These are phyloP conservation scores for Phanerochaete sordida DNA, from an alignment of 768 basidiomycete species.

Conservation along the genomic window DNA sequence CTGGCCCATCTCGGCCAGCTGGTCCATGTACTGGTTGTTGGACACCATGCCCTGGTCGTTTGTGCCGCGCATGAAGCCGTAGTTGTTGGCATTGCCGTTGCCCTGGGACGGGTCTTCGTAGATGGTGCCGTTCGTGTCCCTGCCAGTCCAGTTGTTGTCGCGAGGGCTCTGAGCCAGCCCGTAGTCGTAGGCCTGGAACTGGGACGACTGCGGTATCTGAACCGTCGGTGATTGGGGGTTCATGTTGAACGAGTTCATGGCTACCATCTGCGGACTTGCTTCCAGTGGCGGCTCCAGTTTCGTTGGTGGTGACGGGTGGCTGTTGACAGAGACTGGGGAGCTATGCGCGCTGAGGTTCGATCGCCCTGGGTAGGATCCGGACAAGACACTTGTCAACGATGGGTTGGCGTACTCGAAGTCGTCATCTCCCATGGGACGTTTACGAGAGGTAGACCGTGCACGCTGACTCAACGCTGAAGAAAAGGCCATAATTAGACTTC, in stretches of 20 bases:
- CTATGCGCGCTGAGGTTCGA: constrained; percentile 61
- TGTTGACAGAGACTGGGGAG: constrained; percentile 68
- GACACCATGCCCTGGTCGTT: not conserved
- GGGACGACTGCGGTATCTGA: constrained; percentile 40
- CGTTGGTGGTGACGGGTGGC: constrained; percentile 65
- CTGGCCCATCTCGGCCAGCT: not conserved
- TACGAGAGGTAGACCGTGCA: constrained; percentile 73
- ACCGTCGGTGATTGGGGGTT: constrained; percentile 49
- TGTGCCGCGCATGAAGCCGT: not conserved
- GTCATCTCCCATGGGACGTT: constrained; percentile 66
- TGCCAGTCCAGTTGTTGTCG: constrained; percentile 19
- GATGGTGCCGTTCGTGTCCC: constrained; percentile 17
- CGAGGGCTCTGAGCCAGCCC: constrained; percentile 29
- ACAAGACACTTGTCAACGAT: constrained; percentile 35
- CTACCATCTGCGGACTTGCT: constrained; percentile 50
- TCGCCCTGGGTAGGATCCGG: constrained; percentile 29
- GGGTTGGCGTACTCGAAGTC: constrained; percentile 30
- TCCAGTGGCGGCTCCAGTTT: constrained; percentile 48
- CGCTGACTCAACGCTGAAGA: constrained; percentile 36
- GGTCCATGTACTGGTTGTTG: constrained; percentile 1
- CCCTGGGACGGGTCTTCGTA: constrained; percentile 20
- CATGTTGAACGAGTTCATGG: constrained; percentile 37
- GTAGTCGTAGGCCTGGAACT: constrained; percentile 47
- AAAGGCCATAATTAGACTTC: not conserved
- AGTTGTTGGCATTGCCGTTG: not conserved